phyloP scores from a whole-genome alignment of 257 asterid species.

The Pogostemon cablin region DNA sequence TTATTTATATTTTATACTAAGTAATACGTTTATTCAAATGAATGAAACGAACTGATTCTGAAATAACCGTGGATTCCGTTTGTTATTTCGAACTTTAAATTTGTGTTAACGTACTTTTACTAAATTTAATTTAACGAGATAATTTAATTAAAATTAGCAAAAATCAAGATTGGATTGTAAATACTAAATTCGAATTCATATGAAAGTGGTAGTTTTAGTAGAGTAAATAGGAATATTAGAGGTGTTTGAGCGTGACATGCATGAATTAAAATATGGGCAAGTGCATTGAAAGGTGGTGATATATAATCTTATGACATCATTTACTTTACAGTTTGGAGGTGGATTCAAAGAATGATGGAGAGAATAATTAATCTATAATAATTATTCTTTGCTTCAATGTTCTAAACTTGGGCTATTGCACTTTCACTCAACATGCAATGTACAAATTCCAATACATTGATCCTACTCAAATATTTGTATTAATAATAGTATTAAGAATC shows the following conservation, averaged over 20 bases:
- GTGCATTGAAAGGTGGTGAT: constrained; percentile 25
- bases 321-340: constrained; percentile 16
- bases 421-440: constrained; percentile 30
- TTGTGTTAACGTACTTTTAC: too few relatives aligned
- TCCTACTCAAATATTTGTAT: not conserved
- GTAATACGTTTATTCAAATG: not conserved
- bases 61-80: not conserved
- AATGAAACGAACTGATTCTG: not conserved
- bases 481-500: not conserved
- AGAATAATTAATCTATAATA: not conserved
- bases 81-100: not conserved
- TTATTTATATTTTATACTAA: too few relatives aligned
- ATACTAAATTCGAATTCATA: too few relatives aligned
- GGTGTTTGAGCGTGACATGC: not conserved
- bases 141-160: too few relatives aligned
- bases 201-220: too few relatives aligned
- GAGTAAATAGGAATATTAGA: too few relatives aligned
- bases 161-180: too few relatives aligned
- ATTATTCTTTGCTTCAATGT: not conserved
- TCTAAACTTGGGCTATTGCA: constrained; percentile 19
- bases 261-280: not conserved
- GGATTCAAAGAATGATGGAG: constrained; percentile 42
- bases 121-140: too few relatives aligned
- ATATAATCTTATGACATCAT: constrained; percentile 28
- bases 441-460: constrained; percentile 28